phyloP scores from a whole-genome alignment of 768 basidiomycete species.

The Clathrus columnatus region DNA sequence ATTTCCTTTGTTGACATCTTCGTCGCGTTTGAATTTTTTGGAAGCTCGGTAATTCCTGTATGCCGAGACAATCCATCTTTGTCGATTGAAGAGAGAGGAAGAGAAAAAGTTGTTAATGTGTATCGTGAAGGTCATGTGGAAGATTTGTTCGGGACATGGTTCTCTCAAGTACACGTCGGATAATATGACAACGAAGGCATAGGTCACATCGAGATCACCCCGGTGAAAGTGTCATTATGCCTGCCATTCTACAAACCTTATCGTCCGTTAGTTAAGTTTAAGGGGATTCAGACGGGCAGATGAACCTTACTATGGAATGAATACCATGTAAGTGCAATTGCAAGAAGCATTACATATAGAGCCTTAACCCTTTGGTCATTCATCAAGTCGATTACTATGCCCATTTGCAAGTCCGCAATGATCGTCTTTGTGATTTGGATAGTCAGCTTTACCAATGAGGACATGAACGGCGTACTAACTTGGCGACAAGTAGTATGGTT shows the following conservation, averaged over 20 bases:
- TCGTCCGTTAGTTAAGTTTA: neutral
- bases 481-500: too few relatives aligned
- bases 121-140: constrained; percentile 19
- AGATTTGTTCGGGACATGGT: constrained; percentile 19
- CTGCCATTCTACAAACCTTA: constrained; percentile 34
- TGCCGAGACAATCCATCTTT: constrained; percentile 26
- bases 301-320: constrained; percentile 32
- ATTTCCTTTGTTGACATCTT: constrained; percentile 30
- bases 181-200: constrained; percentile 1
- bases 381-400: too few relatives aligned
- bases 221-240: constrained; percentile 30
- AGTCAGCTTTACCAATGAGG: too few relatives aligned
- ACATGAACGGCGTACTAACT: too few relatives aligned
- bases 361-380: too few relatives aligned
- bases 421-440: too few relatives aligned
- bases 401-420: too few relatives aligned
- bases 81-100: constrained; percentile 25
- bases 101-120: constrained; percentile 27
- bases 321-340: too few relatives aligned
- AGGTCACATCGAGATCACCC: neutral
- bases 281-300: neutral
- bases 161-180: constrained; percentile 26
- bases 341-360: too few relatives aligned
- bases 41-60: constrained; percentile 30
- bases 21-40: constrained; percentile 27